Base-by-base conservation (phyloP, 257 asterid species). In the Solanum appendiculatum region DNA sequence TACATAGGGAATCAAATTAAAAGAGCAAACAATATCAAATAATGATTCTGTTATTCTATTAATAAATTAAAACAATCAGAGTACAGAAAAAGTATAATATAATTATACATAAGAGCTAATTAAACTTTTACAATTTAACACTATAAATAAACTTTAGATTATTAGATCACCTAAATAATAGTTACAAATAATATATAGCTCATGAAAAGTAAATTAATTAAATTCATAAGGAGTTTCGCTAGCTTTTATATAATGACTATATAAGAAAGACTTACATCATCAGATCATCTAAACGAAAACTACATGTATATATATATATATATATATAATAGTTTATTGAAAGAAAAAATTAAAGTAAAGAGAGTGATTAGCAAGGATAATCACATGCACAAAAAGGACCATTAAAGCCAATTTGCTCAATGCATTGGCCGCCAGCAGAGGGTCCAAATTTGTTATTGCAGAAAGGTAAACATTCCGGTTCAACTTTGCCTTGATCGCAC, bases 321-420 rank as follows among this genome's bases (percentile, higher is more conserved):
- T 25, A 12, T n/a, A 11, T 25, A 72, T 25, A 69, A 9, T 21
- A 23, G 10, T 36, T 85, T 85, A 54, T n/a, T 8, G 60, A 1
- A 14, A 7, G 23, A 21, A 29, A 8, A 15, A n/a, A 84, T 21
- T 20, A 15, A 72, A 58, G 21, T 2, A 56, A 70, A 70, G 84
- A 29, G 37, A 21, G 13, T 16, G 44, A 18, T 60, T 73, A 51
- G 69, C 85, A 77, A 11, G 78, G 44, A 70, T 51, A 13, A 9
- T 42, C 33, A 86, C 88, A 78, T 18, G 78, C 81, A 33, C 85
- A 86, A 37, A 86, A 36, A 25, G 74, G 85, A 21, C 64, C 88
- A 29, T 29, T 20, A 51, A 34, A 27, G 1, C 85, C 88, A 56
- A 77, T 5, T 25, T 86, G 46, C 21, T 39, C 78, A 27, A 60